A percentile compares a stretch with the other conserved stretches of the same genome.
phyloP scores from a whole-genome alignment of 495 filamentous ascomycete species.

The Jackrogersella minutella region DNA sequence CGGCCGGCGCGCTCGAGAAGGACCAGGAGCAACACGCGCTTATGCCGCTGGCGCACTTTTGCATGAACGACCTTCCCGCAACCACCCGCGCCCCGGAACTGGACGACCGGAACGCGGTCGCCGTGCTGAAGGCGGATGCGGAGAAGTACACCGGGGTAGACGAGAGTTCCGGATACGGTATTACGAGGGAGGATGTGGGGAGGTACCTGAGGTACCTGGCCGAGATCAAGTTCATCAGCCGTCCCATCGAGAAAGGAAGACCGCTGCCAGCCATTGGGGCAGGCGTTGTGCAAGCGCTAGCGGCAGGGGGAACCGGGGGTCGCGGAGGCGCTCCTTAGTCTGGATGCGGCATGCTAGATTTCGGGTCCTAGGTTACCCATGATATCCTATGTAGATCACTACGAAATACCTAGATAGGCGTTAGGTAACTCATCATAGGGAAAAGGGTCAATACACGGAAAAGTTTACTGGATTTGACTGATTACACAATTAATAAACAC shows the following conservation, averaged over 20 bases:
- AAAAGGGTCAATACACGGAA: constrained; percentile 9
- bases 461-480: constrained; percentile 3
- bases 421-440: constrained; percentile 7
- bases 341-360: background rate
- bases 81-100: constrained; percentile 83
- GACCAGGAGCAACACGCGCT: constrained; percentile 74
- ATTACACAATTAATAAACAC: too few relatives aligned
- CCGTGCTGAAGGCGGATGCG: constrained; percentile 67
- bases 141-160: constrained; percentile 69
- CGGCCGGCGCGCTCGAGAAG: constrained; percentile 56
- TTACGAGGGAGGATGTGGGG: constrained; percentile 74
- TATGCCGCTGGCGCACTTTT: constrained; percentile 89
- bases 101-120: constrained; percentile 75
- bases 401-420: background rate
- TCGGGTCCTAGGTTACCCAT: background rate
- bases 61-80: constrained; percentile 77
- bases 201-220: constrained; percentile 77
- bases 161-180: constrained; percentile 66
- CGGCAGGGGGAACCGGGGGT: constrained; percentile 57
- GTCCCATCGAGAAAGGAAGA: constrained; percentile 59
- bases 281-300: constrained; percentile 61
- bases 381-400: background rate
- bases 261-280: constrained; percentile 58
- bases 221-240: constrained; percentile 72
- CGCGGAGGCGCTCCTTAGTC: constrained; percentile 48